Base-by-base conservation (phyloP, 108 stramenopile species). In the Epipyxis sp. region DNA sequence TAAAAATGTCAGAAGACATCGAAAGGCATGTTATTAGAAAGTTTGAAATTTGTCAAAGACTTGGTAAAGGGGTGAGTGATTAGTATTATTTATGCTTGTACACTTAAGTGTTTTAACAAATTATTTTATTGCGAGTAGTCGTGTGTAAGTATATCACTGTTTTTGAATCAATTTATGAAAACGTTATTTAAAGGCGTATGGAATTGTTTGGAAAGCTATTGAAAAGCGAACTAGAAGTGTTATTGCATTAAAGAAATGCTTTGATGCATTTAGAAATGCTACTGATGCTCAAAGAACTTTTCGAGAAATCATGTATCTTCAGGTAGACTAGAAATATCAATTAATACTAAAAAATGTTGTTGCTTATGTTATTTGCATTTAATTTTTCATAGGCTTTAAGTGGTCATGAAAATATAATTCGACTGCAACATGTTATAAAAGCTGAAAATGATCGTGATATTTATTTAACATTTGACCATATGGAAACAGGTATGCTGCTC, bases 221-320 rank as follows among this genome's bases (percentile, higher is more conserved):
- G 90, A 92, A 40, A 89, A 87, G 59, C 82, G 89, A 35, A 76
- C 77, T 1, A 84, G 89, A 10, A 35, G 78, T 13, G 81, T 82
- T 0, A 83, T 94, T 1, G 93, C 93, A 0, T 71, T 94, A 65
- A 94, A 94, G 69, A 94, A 93, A 78, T 93, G 92, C 81, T 93
- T 91, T 80, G 91, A 92, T 44, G 92, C 92, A 6, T 94, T 94
- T 71, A 83, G 87, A 10, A 88, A 88, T 59, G 84, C 87, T 58
- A 89, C 90, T 0, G 93, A 94, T 77, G 88, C 92, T 0, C 91
- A 91, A 59, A 82, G 93, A 0, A 92, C 91, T 16, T 91, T 87
- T 80, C 76, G 93, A 1, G 93, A 94, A 82, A 83, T 92, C 29
- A 92, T 90, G 90, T 93, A 93, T 59, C 82, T 93, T 13, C 86